Evolutionary conservation across 148 eudicot species (phyloP), one percentile per base, ranked within the genome.

Genomic region (Pouteria glomerata): DNA sequence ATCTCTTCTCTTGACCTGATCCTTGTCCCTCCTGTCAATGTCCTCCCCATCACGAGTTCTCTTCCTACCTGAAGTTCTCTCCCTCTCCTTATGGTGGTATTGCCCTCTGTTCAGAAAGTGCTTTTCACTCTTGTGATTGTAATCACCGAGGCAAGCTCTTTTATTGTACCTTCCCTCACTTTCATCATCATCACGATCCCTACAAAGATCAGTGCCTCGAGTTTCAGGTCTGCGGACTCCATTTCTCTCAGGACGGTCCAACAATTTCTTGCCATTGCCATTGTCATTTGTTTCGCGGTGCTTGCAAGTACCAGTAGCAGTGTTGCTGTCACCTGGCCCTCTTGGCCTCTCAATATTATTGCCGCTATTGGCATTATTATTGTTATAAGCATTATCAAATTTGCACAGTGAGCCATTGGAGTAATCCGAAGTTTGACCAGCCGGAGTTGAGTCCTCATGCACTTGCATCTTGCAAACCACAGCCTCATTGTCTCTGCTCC

Each of bases 41-140:
- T 83, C 88, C 50, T 86, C 88, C 86, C 84, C 72, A 29, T 81
- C 84, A 3, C 89, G 84, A 60, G 33, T 51, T 68, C 92, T 84
- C 82, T 88, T 88, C 79, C 82, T 78, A 3, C 71, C 66, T 33
- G 57, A 23, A 66, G 68, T n/a, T 58, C 82, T 76, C 44, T 82
- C 85, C 68, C 80, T 66, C 62, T 53, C 69, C 69, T 55, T 75
- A 63, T 55, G 55, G 72, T 50, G 69, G 74, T 39, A 48, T 42
- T 66, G 66, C 57, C 84, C 80, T 44, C 80, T 80, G 60, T 62
- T 67, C 8, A 29, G 44, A 68, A 61, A 64, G 24, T 71, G 70
- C 64, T 81, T 85, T 48, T 82, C 87, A 44, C 79, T 78, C 69
- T 77, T 84, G 74, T 69, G 58, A 74, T 72, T 83, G 66, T 61